Percentiles rank a stretch among this genome's conserved stretches.
Conservation (phyloP, 192 early-diverging fungal species). For the Podila minutissima region DNA sequence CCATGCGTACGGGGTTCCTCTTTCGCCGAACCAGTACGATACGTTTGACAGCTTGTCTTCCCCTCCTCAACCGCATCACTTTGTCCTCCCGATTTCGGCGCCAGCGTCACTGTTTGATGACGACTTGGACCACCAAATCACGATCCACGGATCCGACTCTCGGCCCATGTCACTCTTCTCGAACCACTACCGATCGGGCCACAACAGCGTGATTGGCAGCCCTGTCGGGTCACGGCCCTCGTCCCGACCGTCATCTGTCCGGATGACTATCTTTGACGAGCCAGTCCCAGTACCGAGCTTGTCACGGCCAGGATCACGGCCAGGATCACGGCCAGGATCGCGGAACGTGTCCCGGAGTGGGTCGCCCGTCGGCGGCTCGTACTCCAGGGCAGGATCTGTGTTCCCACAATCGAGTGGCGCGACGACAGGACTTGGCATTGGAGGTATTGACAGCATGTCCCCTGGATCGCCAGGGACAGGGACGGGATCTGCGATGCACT, state of each 20-base stretch:
- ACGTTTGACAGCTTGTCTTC: not conserved
- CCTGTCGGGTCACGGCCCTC: constrained; percentile 14
- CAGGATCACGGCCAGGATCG: not conserved
- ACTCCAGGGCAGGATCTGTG: not conserved
- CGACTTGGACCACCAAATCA: constrained; percentile 1
- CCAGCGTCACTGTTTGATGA: constrained; percentile 10
- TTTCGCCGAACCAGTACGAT: not conserved
- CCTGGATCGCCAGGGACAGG: not conserved
- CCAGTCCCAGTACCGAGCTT: constrained; percentile 11
- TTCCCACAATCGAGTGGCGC: not conserved
- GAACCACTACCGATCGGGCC: constrained; percentile 28
- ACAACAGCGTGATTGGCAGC: constrained; percentile 2
- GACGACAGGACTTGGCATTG: not conserved
- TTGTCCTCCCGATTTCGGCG: not conserved
- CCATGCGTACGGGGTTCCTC: constrained; percentile 18
- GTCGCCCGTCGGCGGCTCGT: not conserved
- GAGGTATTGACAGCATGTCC: not conserved
- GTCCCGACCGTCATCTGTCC: constrained; percentile 9
- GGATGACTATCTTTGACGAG: constrained; percentile 49
- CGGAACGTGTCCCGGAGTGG: constrained; percentile 5
- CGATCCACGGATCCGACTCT: not conserved
- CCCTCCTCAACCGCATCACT: not conserved
- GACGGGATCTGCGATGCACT: not conserved
- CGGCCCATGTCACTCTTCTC: constrained; percentile 26
- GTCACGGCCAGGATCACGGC: constrained; percentile 1